A percentile compares a stretch with the other conserved stretches of the same genome.
These are phyloP conservation scores for Mycena belliarum DNA, from an alignment of 768 basidiomycete species.

Conservation along the genomic window DNA sequence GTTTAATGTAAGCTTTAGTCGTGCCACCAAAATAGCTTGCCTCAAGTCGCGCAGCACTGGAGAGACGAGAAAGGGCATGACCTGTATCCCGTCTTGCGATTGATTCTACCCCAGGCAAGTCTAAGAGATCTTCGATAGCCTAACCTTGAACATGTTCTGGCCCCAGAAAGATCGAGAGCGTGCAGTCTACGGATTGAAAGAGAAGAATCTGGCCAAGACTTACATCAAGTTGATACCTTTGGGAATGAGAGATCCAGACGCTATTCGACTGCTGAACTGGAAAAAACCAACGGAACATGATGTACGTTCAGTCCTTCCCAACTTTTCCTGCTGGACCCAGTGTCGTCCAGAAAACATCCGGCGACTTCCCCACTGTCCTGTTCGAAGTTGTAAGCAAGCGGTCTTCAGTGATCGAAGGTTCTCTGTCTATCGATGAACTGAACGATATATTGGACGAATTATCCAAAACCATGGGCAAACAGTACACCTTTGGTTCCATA, in stretches of 20 bases:
- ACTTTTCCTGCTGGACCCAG: not conserved
- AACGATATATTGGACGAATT: constrained; percentile 83
- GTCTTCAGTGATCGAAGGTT: constrained; percentile 76
- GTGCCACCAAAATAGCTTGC: constrained; percentile 2
- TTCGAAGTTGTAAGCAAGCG: constrained; percentile 85
- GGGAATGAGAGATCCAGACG: constrained; percentile 76
- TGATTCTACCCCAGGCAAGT: constrained; percentile 85
- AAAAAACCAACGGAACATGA: constrained; percentile 74
- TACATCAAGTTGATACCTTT: constrained; percentile 91
- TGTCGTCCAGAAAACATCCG: constrained; percentile 61
- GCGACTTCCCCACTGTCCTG: constrained; percentile 86
- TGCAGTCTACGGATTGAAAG: constrained; percentile 91
- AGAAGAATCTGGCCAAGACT: constrained; percentile 89
- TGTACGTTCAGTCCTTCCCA: constrained; percentile 49
- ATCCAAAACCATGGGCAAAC: constrained; percentile 68
- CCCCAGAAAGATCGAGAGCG: constrained; percentile 90
- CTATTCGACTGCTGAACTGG: constrained; percentile 85
- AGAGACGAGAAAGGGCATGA: constrained; percentile 83
- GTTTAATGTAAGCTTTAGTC: constrained; percentile 66
- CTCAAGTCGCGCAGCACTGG: constrained; percentile 63
- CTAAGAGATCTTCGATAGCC: not conserved
- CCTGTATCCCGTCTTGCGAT: constrained; percentile 84
- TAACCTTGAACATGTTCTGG: not conserved
- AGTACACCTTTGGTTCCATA: constrained; percentile 44
- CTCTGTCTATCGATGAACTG: constrained; percentile 78